Percentiles rank a stretch among this genome's conserved stretches.
Evolutionary conservation across 352 stramenopile genomes (phyloP).

Genomic region (Globisporangium uncinulatum): DNA sequence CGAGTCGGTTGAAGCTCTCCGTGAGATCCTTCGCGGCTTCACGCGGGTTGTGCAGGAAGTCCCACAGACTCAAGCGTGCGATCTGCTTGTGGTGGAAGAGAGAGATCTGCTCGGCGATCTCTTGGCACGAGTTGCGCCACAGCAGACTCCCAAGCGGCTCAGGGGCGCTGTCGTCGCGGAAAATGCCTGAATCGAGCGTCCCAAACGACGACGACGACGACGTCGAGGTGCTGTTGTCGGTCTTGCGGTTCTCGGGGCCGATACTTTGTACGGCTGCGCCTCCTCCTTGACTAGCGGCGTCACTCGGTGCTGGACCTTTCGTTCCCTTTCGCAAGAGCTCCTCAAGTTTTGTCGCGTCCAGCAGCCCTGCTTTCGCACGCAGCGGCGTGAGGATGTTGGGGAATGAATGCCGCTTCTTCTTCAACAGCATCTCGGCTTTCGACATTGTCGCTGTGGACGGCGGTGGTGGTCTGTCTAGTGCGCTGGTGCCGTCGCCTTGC

Average conservation of each 20-base stretch:
- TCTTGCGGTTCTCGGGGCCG: conserved; percentile 3
- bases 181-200: conserved; percentile 33
- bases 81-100: conserved; percentile 61
- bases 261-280: not conserved
- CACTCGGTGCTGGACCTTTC: not conserved
- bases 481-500: not conserved
- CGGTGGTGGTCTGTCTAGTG: conserved; percentile 6
- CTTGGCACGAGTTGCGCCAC: conserved; percentile 41
- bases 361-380: conserved; percentile 4
- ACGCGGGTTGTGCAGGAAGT: conserved; percentile 45
- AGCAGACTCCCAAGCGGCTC: conserved; percentile 40
- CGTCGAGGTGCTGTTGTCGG: not conserved
- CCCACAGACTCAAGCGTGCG: conserved; percentile 36
- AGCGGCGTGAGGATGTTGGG: conserved; percentile 43
- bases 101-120: conserved; percentile 63
- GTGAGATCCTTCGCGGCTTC: conserved; percentile 44
- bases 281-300: not conserved
- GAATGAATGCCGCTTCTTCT: conserved; percentile 63
- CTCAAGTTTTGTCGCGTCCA: conserved; percentile 10
- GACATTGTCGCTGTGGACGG: conserved; percentile 20
- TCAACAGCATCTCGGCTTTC: conserved; percentile 21
- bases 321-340: conserved; percentile 2
- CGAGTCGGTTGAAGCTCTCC: conserved; percentile 60
- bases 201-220: conserved; percentile 11
- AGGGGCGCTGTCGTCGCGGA: conserved; percentile 32